A percentile compares a stretch with the other conserved stretches of the same genome.
phyloP scores from a whole-genome alignment of 352 stramenopile genomes.

The Globisporangium viniferum region DNA sequence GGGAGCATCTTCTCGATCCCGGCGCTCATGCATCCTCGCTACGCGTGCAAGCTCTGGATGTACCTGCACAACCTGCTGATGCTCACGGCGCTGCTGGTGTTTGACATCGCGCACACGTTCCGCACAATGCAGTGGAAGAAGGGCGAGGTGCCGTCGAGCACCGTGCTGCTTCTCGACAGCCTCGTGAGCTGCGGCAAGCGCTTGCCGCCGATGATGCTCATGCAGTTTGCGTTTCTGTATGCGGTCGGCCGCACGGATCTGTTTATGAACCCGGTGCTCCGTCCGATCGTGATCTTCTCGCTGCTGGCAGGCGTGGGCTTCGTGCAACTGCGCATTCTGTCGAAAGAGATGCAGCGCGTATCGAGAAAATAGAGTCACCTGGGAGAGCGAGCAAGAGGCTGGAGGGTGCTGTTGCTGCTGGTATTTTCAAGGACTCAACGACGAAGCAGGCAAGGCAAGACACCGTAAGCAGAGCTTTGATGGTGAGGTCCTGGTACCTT shows the following conservation, averaged over 20 bases:
- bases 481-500: not conserved
- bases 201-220: conserved; percentile 42
- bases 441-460: not conserved
- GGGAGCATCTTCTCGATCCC: conserved; percentile 53
- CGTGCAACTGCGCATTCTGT: conserved; percentile 50
- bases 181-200: conserved; percentile 48
- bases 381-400: not conserved
- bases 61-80: conserved; percentile 59
- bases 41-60: conserved; percentile 61
- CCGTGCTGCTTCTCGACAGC: conserved; percentile 45
- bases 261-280: conserved; percentile 77
- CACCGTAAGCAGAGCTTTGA: not conserved
- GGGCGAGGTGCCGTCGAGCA: conserved; percentile 56
- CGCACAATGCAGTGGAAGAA: conserved; percentile 67
- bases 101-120: conserved; percentile 62
- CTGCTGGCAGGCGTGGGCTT: conserved; percentile 35
- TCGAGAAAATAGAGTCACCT: conserved; percentile 30
- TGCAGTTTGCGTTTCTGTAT: conserved; percentile 59
- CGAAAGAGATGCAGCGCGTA: conserved; percentile 56
- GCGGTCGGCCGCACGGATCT: conserved; percentile 58
- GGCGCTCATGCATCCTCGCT: conserved; percentile 66
- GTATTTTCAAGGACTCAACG: not conserved
- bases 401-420: not conserved
- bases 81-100: conserved; percentile 62
- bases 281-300: conserved; percentile 60